phyloP scores from a whole-genome alignment of 176 grass and related monocot genomes.

The Oryza meyeriana region DNA sequence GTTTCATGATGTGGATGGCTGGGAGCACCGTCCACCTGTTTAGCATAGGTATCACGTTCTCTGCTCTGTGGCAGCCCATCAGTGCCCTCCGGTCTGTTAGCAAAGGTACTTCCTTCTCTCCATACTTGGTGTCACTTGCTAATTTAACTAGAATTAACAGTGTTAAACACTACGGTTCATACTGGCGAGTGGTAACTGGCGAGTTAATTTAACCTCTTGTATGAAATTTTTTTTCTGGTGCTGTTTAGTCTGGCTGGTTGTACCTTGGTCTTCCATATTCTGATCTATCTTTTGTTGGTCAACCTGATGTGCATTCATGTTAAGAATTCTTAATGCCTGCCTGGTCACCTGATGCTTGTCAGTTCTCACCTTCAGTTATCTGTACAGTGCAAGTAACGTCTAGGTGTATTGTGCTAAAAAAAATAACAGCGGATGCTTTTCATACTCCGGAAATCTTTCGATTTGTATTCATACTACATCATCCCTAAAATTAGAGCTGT shows the following conservation, averaged over 20 bases:
- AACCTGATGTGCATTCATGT: not conserved
- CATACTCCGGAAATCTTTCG: too few relatives aligned
- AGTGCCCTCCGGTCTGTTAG: slow-evolving; percentile 72
- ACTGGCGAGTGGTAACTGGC: not conserved
- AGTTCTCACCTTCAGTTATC: not conserved
- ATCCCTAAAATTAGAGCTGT: not conserved
- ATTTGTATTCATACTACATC: not conserved
- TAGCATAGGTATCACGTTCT: slow-evolving; percentile 99
- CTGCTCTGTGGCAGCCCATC: slow-evolving; percentile 85
- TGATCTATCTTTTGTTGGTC: not conserved
- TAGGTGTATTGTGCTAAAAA: not conserved
- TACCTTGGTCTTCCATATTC: not conserved
- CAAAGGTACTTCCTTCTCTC: slow-evolving; percentile 51
- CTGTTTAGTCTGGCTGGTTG: not conserved
- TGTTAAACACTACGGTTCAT: not conserved
- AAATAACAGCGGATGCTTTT: not conserved
- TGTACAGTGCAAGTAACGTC: not conserved
- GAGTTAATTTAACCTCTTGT: not conserved
- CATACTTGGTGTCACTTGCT: not conserved
- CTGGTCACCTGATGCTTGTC: not conserved
- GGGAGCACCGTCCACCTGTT: slow-evolving; percentile 94
- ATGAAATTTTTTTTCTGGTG: not conserved
- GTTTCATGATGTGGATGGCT: slow-evolving; percentile 99
- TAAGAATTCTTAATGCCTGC: not conserved
- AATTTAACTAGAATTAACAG: not conserved